These are phyloP conservation scores for Pichia ethanolica DNA, from an alignment of 805 yeast genomes.

Conservation along the genomic window DNA sequence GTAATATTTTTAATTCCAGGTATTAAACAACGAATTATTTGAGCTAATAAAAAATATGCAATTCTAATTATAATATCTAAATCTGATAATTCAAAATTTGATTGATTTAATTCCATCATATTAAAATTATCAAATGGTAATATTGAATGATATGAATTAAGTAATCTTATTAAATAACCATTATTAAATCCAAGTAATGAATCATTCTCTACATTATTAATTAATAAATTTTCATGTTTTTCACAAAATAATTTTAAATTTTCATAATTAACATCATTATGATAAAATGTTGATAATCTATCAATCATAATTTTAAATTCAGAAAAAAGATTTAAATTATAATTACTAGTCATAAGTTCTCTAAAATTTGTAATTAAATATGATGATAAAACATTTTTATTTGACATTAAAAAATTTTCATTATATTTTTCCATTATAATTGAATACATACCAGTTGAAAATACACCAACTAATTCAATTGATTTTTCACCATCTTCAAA, in stretches of 20 bases:
- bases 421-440: neutral
- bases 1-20: too few relatives aligned
- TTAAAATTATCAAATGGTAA: neutral
- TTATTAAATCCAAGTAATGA: constrained; percentile 7
- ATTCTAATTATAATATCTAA: too few relatives aligned
- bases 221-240: constrained; percentile 1
- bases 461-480: constrained; percentile 8
- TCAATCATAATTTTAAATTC: constrained; percentile 3
- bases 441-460: constrained; percentile 10
- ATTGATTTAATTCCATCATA: too few relatives aligned
- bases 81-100: too few relatives aligned
- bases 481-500: constrained; percentile 2
- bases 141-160: constrained; percentile 10
- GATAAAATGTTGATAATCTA: neutral
- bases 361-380: constrained; percentile 5
- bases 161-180: constrained; percentile 7
- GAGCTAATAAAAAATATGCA: too few relatives aligned
- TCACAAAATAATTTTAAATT: constrained; percentile 7
- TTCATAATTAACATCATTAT: constrained; percentile 3
- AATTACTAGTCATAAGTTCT: neutral
- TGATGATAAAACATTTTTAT: too few relatives aligned
- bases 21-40: too few relatives aligned
- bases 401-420: too few relatives aligned
- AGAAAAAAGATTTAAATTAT: neutral
- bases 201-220: neutral